Evolutionary conservation across 805 yeast species (phyloP), one percentile per base, ranked within the genome.

Genomic region (Nakazawaea holstii): DNA sequence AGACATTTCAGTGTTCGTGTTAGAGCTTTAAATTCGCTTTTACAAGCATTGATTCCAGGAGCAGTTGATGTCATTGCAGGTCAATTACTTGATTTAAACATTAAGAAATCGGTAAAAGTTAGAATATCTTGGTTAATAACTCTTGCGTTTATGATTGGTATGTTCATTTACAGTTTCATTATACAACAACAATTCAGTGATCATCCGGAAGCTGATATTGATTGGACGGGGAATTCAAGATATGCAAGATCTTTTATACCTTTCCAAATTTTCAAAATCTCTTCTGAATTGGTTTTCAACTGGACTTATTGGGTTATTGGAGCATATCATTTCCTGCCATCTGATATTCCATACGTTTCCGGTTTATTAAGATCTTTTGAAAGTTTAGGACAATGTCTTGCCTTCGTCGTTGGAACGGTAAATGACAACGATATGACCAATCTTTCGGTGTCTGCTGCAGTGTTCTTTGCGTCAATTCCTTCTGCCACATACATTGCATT

Each of bases 231-330:
- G n/a, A 30, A 44, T 27, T 37, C 52, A 20, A 28, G 45, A 5
- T 58, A 48, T 41, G 38, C 41, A 3, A 52, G 45, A 35, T 30
- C 53, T 6, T 58, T 48, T 42, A 40, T 56, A 17, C 60, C 60
- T 9, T 49, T 54, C 15, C 54, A 51, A 44, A 14, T 58, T 8
- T 56, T 54, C 45, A 55, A 49, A 24, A 50, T 55, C n/a, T 43
- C 49, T 6, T 43, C 44, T 38, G 60, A 58, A 44, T 35, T 51
- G 6, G 35, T 46, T 2, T 55, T 55, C 49, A 54, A 55, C 31
- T 56, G 59, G 58, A 20, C 49, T 31, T 55, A 56, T 36, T 58
- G 60, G 60, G 51, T 53, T 7, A 45, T 55, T 39, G 58, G 61
- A 11, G 49, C 51, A 10, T 54, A 46, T 30, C 55, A 51, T 15